Evolutionary conservation across 2,329 filamentous ascomycete species (phyloP), one percentile per base, ranked within the genome.

Genomic region (Chaetomiaceae sp.): DNA sequence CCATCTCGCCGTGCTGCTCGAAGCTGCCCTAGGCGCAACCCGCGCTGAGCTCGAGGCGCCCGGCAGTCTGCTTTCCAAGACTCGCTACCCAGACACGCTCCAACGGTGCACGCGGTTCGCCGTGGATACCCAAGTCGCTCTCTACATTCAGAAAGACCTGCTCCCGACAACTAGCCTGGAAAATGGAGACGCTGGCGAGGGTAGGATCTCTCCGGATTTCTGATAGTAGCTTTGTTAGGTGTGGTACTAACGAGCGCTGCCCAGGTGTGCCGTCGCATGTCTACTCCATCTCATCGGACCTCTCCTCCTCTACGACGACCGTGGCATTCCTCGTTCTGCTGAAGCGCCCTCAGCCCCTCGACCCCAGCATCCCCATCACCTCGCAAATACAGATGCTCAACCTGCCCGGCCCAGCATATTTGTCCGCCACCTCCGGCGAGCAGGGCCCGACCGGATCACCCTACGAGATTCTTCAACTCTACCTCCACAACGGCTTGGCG

Each of bases 301-400:
- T 97, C 58, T 84, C 86, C 23, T 86, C 86, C 43, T 85, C 86
- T 27, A 75, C 86, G 40, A 85, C 85, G n/a, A 95, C 90, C 39
- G 81, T 87, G 40, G 85, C 89, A 43, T 96, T 88, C 59, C 84
- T 97, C 57, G 87, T 90, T 50, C 82, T 99, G 62, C 80, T 96
- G 60, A 99, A 99, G 75, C 84, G 89, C 49, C 86, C 92, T 48
- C 83, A 86, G 66, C 87, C 91, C 46, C 88, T 99, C 71, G 89
- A 96, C 68, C 83, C 89, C 54, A 81, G 79, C 61, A 76, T 89
- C 66, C 87, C 91, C 52, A 82, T 99, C 65, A 84, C 85, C 61
- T 85, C 85, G 51, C 93, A 99, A 72, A 84, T 99, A 62, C 89
- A 95, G 65, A 87, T 96, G 65, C 87, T 92, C 68, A 96, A 95